A percentile compares a stretch with the other conserved stretches of the same genome.
Conservation (phyloP, 179 eudicot species). For the Pouteria campechiana region DNA sequence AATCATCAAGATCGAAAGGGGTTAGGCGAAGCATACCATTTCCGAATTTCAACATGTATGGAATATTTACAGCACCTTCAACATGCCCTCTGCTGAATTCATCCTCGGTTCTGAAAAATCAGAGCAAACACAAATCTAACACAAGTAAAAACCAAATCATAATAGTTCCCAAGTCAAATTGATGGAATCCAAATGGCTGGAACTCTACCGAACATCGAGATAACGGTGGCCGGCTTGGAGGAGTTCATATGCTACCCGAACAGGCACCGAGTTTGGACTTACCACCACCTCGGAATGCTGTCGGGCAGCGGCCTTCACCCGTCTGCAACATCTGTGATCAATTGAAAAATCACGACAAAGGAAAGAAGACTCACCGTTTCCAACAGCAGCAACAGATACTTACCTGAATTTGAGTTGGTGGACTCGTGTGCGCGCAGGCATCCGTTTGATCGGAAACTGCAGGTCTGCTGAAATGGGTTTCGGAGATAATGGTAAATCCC, state of each 20-base stretch:
- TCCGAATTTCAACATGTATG: conserved; percentile 47
- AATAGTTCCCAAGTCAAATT: not conserved
- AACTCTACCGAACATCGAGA: conserved; percentile 61
- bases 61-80: conserved; percentile 60
- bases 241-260: conserved; percentile 68
- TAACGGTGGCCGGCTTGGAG: conserved; percentile 72
- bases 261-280: conserved; percentile 66
- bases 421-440: too few relatives aligned
- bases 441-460: too few relatives aligned
- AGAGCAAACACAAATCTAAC: not conserved
- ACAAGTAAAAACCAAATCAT: not conserved
- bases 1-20: not conserved
- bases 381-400: too few relatives aligned
- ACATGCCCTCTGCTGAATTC: conserved; percentile 71
- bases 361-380: too few relatives aligned
- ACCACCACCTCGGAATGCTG: too few relatives aligned
- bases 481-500: too few relatives aligned
- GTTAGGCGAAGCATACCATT: conserved; percentile 27
- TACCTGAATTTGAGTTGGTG: too few relatives aligned
- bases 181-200: not conserved
- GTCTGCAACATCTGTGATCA: too few relatives aligned
- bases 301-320: too few relatives aligned
- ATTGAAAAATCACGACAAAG: too few relatives aligned
- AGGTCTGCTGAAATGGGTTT: too few relatives aligned
- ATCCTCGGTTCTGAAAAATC: conserved; percentile 42